Conservation (phyloP, 2,329 filamentous ascomycete species). For the Teratosphaeriaceae sp. region DNA sequence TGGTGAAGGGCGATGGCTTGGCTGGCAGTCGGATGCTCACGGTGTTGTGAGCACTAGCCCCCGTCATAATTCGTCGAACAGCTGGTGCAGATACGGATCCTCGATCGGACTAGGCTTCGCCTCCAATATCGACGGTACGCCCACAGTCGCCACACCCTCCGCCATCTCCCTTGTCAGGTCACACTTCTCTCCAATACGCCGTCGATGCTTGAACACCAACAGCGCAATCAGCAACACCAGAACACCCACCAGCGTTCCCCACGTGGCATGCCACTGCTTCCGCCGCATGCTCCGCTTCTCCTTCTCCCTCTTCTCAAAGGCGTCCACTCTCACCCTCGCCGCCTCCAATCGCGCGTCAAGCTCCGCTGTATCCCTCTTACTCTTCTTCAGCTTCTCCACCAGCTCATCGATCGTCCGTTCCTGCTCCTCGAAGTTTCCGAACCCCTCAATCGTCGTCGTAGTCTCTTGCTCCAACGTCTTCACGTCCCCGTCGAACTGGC, state of each 20-base stretch:
- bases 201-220: constrained; percentile 20
- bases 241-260: constrained; percentile 17
- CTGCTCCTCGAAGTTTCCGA: constrained; percentile 59
- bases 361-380: constrained; percentile 52
- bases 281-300: constrained; percentile 59
- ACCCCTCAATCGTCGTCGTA: constrained; percentile 51
- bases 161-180: constrained; percentile 13
- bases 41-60: background rate
- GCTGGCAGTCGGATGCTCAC: no score
- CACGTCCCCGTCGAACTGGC: constrained; percentile 52
- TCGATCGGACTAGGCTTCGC: constrained; percentile 16
- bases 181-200: constrained; percentile 14
- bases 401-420: constrained; percentile 56
- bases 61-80: constrained; percentile 25
- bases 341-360: constrained; percentile 58
- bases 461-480: constrained; percentile 55
- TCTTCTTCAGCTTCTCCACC: constrained; percentile 54
- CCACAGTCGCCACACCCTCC: constrained; percentile 14
- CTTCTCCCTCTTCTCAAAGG: constrained; percentile 60
- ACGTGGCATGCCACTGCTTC: constrained; percentile 24
- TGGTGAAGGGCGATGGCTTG: no score
- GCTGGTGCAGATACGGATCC: constrained; percentile 22
- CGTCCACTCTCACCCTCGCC: constrained; percentile 58
- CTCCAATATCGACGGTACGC: constrained; percentile 13
- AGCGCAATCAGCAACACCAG: constrained; percentile 20